Evolutionary conservation across 179 eudicot species (phyloP).

Genomic region (Heliamphora ciliata): DNA sequence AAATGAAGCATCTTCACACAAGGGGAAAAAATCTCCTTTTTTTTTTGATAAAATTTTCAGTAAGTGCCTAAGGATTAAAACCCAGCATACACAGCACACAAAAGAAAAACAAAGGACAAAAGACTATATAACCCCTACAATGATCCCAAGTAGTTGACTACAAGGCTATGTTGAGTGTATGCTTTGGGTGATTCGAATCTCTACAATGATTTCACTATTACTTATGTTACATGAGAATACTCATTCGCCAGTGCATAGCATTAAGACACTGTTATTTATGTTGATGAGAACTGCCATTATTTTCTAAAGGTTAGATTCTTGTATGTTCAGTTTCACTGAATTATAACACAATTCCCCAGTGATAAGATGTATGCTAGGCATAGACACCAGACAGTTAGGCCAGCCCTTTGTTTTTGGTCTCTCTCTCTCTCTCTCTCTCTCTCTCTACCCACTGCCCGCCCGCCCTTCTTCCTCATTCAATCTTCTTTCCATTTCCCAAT

Average conservation of each 20-base stretch:
- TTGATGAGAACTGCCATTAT: neutral
- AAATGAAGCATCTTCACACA: constrained; percentile 10
- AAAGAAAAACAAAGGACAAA: neutral
- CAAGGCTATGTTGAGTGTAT: neutral
- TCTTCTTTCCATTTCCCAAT: too few relatives aligned
- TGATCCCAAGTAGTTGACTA: neutral
- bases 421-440: too few relatives aligned
- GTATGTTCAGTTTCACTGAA: neutral
- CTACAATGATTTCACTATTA: too few relatives aligned
- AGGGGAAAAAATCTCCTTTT: neutral
- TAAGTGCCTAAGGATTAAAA: neutral
- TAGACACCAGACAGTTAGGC: neutral
- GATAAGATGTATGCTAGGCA: neutral
- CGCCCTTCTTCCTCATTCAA: too few relatives aligned
- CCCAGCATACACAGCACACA: neutral
- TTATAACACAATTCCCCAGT: neutral
- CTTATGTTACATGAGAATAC: neutral
- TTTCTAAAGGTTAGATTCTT: neutral
- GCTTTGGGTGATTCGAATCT: neutral
- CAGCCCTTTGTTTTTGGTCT: too few relatives aligned
- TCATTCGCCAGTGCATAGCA: neutral
- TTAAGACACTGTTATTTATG: neutral
- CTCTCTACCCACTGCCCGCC: too few relatives aligned
- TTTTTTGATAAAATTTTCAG: neutral
- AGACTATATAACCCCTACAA: neutral